Percentiles rank a stretch among this genome's conserved stretches.
Evolutionary conservation across 2,329 filamentous ascomycete genomes (phyloP).

Genomic region (Periconia macrospinosa): DNA sequence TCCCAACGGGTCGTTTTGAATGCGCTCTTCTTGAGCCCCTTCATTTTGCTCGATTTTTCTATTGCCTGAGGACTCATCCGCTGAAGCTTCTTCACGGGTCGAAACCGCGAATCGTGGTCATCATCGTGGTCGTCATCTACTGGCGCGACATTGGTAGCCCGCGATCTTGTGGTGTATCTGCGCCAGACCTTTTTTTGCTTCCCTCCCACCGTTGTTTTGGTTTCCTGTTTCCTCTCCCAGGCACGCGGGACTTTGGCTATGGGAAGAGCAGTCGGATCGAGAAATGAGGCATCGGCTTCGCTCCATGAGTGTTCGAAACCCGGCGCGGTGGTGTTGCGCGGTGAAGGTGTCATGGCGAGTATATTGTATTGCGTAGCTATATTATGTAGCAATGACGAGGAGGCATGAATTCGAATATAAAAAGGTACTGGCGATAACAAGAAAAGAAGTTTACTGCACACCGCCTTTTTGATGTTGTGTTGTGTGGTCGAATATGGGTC

Average conservation of each 20-base stretch:
- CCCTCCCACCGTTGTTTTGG: conserved; percentile 39
- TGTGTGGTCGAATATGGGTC: neutral
- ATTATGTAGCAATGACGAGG: conserved; percentile 14
- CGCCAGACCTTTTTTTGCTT: conserved; percentile 53
- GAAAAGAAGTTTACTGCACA: neutral
- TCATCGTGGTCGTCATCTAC: conserved; percentile 23
- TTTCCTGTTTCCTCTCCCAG: conserved; percentile 53
- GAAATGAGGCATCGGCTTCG: conserved; percentile 44
- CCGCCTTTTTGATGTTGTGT: neutral
- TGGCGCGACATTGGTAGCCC: conserved; percentile 12
- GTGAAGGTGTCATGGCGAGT: conserved; percentile 31
- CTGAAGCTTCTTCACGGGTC: conserved; percentile 50
- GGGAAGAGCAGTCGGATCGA: conserved; percentile 46
- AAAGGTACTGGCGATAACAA: conserved; percentile 2
- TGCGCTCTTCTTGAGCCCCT: conserved; percentile 28
- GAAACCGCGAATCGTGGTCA: conserved; percentile 37
- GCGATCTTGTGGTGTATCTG: conserved; percentile 40
- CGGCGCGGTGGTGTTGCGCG: conserved; percentile 30
- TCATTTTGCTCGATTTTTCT: conserved; percentile 23
- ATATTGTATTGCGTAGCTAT: conserved; percentile 6
- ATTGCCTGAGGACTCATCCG: conserved; percentile 39
- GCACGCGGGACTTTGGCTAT: conserved; percentile 48
- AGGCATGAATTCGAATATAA: conserved; percentile 1
- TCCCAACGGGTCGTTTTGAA: conserved; percentile 43
- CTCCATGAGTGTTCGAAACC: conserved; percentile 45